Conservation (phyloP, 768 basidiomycete species). For the Kwoniella heveanensis region DNA sequence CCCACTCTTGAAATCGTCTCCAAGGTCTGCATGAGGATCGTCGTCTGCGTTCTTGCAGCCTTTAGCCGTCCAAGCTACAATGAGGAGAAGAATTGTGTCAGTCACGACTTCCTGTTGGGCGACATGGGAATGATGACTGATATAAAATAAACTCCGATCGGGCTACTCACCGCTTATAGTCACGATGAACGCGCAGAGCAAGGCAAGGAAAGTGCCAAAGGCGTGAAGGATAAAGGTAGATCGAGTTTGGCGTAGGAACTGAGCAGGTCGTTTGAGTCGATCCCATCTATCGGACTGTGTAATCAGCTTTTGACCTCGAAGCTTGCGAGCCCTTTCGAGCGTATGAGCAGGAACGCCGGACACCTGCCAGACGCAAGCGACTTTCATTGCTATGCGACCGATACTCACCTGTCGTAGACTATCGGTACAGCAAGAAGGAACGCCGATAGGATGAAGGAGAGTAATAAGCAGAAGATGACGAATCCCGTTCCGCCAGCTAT, state of each 20-base stretch:
- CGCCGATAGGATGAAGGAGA: slow-evolving; percentile 70
- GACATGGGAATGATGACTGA: not conserved
- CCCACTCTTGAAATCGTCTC: slow-evolving; percentile 66
- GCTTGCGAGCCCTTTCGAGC: too few relatives aligned
- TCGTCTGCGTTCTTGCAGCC: slow-evolving; percentile 83
- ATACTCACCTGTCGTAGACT: slow-evolving; percentile 51
- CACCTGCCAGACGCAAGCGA: too few relatives aligned
- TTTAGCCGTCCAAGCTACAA: slow-evolving; percentile 75
- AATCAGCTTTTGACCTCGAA: not conserved
- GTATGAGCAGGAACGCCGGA: too few relatives aligned
- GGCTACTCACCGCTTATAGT: slow-evolving; percentile 50
- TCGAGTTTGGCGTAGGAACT: slow-evolving; percentile 78
- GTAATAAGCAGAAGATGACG: slow-evolving; percentile 75
- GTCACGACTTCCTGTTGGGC: not conserved
- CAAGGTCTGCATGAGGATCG: slow-evolving; percentile 75
- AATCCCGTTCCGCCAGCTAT: slow-evolving; percentile 87
- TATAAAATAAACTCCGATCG: not conserved
- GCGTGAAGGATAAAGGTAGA: slow-evolving; percentile 80
- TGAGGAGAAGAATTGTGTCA: slow-evolving; percentile 2
- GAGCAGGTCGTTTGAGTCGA: slow-evolving; percentile 72
- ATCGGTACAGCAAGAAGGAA: slow-evolving; percentile 71
- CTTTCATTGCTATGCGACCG: too few relatives aligned
- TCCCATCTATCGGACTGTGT: slow-evolving; percentile 65
- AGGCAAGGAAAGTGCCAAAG: slow-evolving; percentile 65
- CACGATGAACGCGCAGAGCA: slow-evolving; percentile 74